Conservation (phyloP, 2,329 filamentous ascomycete genomes). For the Massarina eburnea region DNA sequence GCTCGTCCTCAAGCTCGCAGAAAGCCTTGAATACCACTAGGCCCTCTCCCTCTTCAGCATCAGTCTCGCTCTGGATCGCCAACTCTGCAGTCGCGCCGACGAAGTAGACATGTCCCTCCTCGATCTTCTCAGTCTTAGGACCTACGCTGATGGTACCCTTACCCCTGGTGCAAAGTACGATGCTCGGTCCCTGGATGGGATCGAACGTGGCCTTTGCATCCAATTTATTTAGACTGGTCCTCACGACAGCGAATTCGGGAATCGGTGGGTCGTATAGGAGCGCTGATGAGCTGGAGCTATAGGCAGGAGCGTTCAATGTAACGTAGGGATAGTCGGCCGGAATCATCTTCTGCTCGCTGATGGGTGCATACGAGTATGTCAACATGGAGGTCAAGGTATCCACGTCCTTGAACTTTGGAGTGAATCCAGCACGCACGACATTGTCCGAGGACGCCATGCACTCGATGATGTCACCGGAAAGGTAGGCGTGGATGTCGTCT, state of each 20-base stretch:
- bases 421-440: slow-evolving; percentile 94
- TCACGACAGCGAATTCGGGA: slow-evolving; percentile 90
- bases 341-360: slow-evolving; percentile 90
- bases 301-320: slow-evolving; percentile 77
- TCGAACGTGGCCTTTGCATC: slow-evolving; percentile 88
- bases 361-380: slow-evolving; percentile 93
- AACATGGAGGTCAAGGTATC: slow-evolving; percentile 84
- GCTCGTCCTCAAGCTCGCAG: slow-evolving; percentile 66
- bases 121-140: slow-evolving; percentile 70
- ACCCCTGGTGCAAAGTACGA: slow-evolving; percentile 86
- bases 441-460: slow-evolving; percentile 99
- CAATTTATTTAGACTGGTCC: slow-evolving; percentile 68
- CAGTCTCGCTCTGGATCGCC: slow-evolving; percentile 68
- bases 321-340: slow-evolving; percentile 84
- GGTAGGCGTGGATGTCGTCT: slow-evolving; percentile 95
- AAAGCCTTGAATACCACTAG: slow-evolving; percentile 93
- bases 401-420: slow-evolving; percentile 98
- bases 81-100: slow-evolving; percentile 86
- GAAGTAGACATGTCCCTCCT: slow-evolving; percentile 56
- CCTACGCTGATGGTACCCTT: slow-evolving; percentile 84
- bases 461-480: slow-evolving; percentile 93
- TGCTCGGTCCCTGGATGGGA: slow-evolving; percentile 81
- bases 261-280: slow-evolving; percentile 93
- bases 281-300: slow-evolving; percentile 72
- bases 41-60: slow-evolving; percentile 56